phyloP scores from a whole-genome alignment of 495 filamentous ascomycete species.

The Achaetomiella virescens region DNA sequence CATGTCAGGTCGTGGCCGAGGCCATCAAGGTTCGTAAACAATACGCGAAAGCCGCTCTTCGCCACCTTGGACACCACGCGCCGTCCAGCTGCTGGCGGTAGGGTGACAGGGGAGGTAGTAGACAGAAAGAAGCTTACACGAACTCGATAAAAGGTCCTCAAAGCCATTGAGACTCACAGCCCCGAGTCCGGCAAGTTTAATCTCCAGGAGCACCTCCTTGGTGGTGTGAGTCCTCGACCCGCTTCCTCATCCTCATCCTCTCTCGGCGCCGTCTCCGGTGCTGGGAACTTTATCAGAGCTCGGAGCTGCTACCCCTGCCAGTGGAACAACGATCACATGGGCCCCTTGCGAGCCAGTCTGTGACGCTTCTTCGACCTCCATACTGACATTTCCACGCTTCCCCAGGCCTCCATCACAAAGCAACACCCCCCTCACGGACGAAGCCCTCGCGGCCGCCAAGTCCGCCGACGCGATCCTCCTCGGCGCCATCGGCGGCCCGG shows the following conservation, averaged over 20 bases:
- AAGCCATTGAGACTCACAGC: slow-evolving; percentile 62
- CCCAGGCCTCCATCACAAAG: slow-evolving; percentile 79
- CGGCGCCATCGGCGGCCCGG: slow-evolving; percentile 91
- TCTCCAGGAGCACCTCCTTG: slow-evolving; percentile 85
- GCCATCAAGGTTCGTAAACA: slow-evolving; percentile 66
- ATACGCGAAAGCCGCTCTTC: neutral
- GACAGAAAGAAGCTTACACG: slow-evolving; percentile 8
- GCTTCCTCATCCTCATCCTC: neutral
- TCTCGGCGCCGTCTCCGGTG: neutral
- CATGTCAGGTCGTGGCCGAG: slow-evolving; percentile 51
- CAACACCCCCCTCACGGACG: slow-evolving; percentile 74
- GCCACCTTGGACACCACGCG: neutral
- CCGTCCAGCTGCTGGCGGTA: too few relatives aligned
- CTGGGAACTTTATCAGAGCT: neutral
- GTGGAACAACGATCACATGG: neutral
- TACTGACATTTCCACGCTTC: neutral
- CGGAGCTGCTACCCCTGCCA: slow-evolving; percentile 5
- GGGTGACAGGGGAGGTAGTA: too few relatives aligned
- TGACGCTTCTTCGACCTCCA: too few relatives aligned
- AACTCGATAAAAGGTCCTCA: slow-evolving; percentile 53
- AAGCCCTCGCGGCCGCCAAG: slow-evolving; percentile 81
- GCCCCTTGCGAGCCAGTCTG: neutral
- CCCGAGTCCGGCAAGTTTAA: slow-evolving; percentile 70
- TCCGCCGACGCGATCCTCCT: slow-evolving; percentile 86
- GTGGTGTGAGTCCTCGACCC: slow-evolving; percentile 63